Base-by-base conservation (phyloP, 805 yeast genomes). In the Starmerella floricola region DNA sequence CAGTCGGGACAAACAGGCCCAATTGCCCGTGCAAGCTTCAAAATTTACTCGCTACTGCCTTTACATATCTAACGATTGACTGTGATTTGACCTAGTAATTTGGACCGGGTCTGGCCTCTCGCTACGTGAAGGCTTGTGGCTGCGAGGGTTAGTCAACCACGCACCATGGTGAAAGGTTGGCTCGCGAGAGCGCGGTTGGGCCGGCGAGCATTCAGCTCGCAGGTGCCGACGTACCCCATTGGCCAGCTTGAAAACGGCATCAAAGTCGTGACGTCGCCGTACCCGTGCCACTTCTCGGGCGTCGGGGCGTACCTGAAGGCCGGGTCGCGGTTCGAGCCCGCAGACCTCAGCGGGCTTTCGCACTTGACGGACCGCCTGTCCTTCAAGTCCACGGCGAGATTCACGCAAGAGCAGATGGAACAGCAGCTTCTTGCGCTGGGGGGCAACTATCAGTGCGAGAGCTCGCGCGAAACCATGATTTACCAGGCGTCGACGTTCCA, bases 401-500 rank as follows among this genome's bases (percentile, higher is more conserved):
- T 52, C 44, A 54, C 73, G 1, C 87, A 84, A 2, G 63, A 69
- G 33, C 71, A 79, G 39, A 82, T 91, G 84, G 69, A 82, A 50
- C 79, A 79, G 49, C 71, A 71, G 17, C 65, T 91, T 48, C 86
- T 85, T 44, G 67, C 74, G 29, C 62, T 91, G 44, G 98, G 98
- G 37, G 98, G 97, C 12, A 88, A 86, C 60, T 86, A 81, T 62
- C 87, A 84, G 76, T 82, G 94, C 56, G 79, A 94, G 1, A 80
- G 95, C 0, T 82, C 93, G 6, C 71, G 98, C 56, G 98, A 91
- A 61, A 73, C 93, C 3, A 71, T 88, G 66, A 74, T 88, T 64
- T 91, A 91, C 61, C 97, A 91, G 62, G 93, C 96, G 1, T 79
- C 94, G 2, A 94, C 86, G 1, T 88, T 91, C 70, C 87, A 87